Evolutionary conservation across 1,139 yeast species (phyloP).

Genomic region (Candida sojae): DNA sequence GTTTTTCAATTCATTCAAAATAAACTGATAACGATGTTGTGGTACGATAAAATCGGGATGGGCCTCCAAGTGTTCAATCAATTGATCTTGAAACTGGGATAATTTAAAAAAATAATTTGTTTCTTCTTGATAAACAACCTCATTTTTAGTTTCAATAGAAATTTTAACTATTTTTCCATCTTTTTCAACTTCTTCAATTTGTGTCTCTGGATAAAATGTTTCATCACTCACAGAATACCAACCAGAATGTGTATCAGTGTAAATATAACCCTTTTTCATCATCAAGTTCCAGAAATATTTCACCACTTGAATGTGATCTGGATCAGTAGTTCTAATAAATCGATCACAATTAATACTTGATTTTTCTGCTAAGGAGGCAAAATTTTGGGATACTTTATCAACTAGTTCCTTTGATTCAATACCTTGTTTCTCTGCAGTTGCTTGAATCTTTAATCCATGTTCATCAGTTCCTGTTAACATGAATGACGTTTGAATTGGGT

Average conservation of each 20-base stretch:
- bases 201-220: slow-evolving; percentile 86
- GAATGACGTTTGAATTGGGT: slow-evolving; percentile 39
- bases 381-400: slow-evolving; percentile 66
- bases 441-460: slow-evolving; percentile 90
- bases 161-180: slow-evolving; percentile 34
- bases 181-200: slow-evolving; percentile 54
- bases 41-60: slow-evolving; percentile 71
- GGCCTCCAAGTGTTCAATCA: slow-evolving; percentile 49
- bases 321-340: slow-evolving; percentile 89
- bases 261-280: slow-evolving; percentile 62
- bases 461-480: slow-evolving; percentile 96
- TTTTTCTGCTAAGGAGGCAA: slow-evolving; percentile 57
- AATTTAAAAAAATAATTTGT: slow-evolving; percentile 84
- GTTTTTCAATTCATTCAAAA: slow-evolving; percentile 59
- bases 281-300: slow-evolving; percentile 68
- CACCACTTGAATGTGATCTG: slow-evolving; percentile 71
- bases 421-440: slow-evolving; percentile 56
- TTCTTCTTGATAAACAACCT: slow-evolving; percentile 76
- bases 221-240: slow-evolving; percentile 97
- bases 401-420: slow-evolving; percentile 67
- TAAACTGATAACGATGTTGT: slow-evolving; percentile 49
- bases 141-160: slow-evolving; percentile 75
- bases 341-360: slow-evolving; percentile 66
- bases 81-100: slow-evolving; percentile 54
- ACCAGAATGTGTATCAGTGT: slow-evolving; percentile 83